Evolutionary conservation across 192 early-diverging fungal genomes (phyloP), one percentile per base, ranked within the genome.

Genomic region (Podila clonocystis): DNA sequence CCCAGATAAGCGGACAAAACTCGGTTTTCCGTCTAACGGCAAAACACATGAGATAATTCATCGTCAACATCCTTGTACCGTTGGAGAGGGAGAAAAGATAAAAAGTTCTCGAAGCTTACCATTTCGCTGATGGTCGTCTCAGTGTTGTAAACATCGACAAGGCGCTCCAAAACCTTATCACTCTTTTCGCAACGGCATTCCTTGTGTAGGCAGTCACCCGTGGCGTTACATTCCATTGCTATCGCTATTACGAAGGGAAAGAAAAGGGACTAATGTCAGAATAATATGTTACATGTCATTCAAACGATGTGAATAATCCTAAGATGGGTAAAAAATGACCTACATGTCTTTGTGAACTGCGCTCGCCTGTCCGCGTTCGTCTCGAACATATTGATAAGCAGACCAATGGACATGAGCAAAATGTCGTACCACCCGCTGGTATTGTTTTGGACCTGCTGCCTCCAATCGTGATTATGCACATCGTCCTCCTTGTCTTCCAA

Each of bases 351-450:
- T 28, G 66, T 68, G 9, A 83, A 22, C 20, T 76, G 65, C 9
- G 76, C 24, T 17, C 69, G 65, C 31, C 65, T 31, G 20, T 9
- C 9, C n/a, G 29, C 20, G 64, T 71, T 65, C 0, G 50, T 63
- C 41, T 83, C 82, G 19, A 83, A 50, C 58, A 83, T 69, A 29
- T 83, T 83, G 62, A 76, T 77, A 9, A 83, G 45, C 9, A 83
- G 17, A 6, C 74, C 82, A n/a, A 76, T 62, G 19, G 74, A 76
- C 15, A 76, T 36, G 19, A 83, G 36, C 4, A 83, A 45, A 20
- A 69, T 68, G 15, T 83, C 82, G 34, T 75, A 75, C 82, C 76
- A 79, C 24, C 70, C 76, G 67, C 64, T 72, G 2, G 61, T 58
- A 24, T 79, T 66, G 26, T 79, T 72, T 9, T 72, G 41, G 2